Evolutionary conservation across 805 yeast species (phyloP).

Genomic region (Candida gorgasii): DNA sequence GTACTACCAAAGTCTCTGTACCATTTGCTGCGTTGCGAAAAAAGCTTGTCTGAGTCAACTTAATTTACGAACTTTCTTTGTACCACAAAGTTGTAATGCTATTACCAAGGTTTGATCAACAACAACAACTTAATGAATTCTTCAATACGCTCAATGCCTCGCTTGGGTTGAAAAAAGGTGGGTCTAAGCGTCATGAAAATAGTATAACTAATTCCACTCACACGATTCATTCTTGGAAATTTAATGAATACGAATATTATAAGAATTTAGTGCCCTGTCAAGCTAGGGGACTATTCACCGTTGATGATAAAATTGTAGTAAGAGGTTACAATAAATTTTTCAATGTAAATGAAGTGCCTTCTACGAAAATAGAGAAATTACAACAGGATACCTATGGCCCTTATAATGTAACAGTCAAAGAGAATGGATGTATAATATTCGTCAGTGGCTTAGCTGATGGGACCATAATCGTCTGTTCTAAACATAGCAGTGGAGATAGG

Average conservation of each 20-base stretch:
- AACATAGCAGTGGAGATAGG: slow-evolving; percentile 79
- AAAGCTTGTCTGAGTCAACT: too few species aligned
- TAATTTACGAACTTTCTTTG: too few species aligned
- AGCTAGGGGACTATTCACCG: slow-evolving; percentile 82
- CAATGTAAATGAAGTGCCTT: slow-evolving; percentile 65
- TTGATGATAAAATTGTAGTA: slow-evolving; percentile 54
- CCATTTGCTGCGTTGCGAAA: too few species aligned
- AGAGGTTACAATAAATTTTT: slow-evolving; percentile 96
- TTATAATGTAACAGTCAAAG: slow-evolving; percentile 76
- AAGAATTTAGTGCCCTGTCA: slow-evolving; percentile 62
- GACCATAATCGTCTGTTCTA: slow-evolving; percentile 81
- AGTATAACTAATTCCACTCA: slow-evolving; percentile 2
- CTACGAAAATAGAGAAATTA: slow-evolving; percentile 53
- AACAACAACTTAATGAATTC: neutral
- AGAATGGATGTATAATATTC: slow-evolving; percentile 91
- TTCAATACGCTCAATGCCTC: neutral
- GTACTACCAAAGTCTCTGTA: too few species aligned
- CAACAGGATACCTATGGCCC: slow-evolving; percentile 63
- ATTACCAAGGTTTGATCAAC: neutral
- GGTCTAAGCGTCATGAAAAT: slow-evolving; percentile 16
- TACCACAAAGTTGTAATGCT: too few species aligned
- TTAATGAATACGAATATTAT: slow-evolving; percentile 87
- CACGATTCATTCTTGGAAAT: slow-evolving; percentile 63
- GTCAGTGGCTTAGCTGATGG: slow-evolving; percentile 78
- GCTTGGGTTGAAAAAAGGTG: slow-evolving; percentile 19